A percentile compares a stretch with the other conserved stretches of the same genome.
Evolutionary conservation across 2,329 filamentous ascomycete genomes (phyloP).

Genomic region (Sodiomyces alkalinus): DNA sequence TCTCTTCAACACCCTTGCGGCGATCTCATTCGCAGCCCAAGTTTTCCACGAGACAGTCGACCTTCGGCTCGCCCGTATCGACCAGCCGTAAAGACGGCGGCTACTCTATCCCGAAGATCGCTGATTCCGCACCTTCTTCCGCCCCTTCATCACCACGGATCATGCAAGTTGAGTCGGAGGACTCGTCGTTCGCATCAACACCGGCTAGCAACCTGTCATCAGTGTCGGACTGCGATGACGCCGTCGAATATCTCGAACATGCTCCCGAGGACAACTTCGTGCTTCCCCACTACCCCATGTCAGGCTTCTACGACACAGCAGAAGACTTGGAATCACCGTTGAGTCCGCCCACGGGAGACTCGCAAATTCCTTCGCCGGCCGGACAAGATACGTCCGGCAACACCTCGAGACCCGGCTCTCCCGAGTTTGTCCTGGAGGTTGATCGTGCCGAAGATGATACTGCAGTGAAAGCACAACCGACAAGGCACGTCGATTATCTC

Average conservation of each 20-base stretch:
- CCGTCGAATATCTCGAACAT: constrained; percentile 22
- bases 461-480: constrained; percentile 57
- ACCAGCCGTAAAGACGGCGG: constrained; percentile 30
- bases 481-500: constrained; percentile 86
- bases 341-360: constrained; percentile 33
- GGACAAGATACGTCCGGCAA: constrained; percentile 32
- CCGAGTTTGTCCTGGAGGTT: constrained; percentile 23
- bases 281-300: constrained; percentile 29
- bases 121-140: constrained; percentile 35
- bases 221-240: constrained; percentile 38
- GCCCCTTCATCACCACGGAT: constrained; percentile 40
- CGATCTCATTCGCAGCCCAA: constrained; percentile 47
- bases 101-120: constrained; percentile 22
- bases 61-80: constrained; percentile 30
- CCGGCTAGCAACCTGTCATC: constrained; percentile 49
- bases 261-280: constrained; percentile 33
- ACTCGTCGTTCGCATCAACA: constrained; percentile 45
- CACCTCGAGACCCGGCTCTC: constrained; percentile 42
- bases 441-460: constrained; percentile 67
- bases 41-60: constrained; percentile 28
- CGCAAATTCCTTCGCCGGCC: constrained; percentile 36
- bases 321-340: constrained; percentile 35
- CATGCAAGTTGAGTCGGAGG: constrained; percentile 34
- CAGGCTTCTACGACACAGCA: constrained; percentile 28
- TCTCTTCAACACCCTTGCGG: constrained; percentile 35